Evolutionary conservation across 1,139 yeast genomes (phyloP).

Genomic region (Hansenula sp.): DNA sequence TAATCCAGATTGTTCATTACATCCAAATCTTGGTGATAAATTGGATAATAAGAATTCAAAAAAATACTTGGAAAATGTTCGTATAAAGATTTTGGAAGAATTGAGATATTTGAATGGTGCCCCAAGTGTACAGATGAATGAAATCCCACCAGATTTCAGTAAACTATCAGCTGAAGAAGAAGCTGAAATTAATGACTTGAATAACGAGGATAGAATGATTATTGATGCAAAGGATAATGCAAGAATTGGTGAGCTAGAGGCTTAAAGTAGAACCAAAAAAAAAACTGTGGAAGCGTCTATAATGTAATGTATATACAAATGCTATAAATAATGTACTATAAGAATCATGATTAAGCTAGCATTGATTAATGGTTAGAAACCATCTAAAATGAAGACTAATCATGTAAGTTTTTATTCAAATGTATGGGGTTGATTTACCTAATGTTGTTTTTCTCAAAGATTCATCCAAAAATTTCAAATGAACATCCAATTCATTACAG

Average conservation of each 20-base stretch:
- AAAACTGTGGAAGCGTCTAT: no score
- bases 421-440: not conserved
- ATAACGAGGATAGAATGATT: conserved; percentile 19
- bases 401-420: no score
- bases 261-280: not conserved
- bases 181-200: conserved; percentile 18
- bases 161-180: conserved; percentile 21
- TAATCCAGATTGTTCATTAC: conserved; percentile 88
- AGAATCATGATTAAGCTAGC: not conserved
- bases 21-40: conserved; percentile 85
- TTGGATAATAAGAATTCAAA: conserved; percentile 85
- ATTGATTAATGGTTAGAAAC: no score
- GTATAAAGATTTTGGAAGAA: conserved; percentile 76
- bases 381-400: no score
- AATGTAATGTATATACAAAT: not conserved
- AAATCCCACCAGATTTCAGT: conserved; percentile 24
- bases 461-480: conserved; percentile 33
- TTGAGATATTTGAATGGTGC: conserved; percentile 82
- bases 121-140: conserved; percentile 91
- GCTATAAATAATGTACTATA: not conserved
- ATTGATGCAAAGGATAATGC: conserved; percentile 26
- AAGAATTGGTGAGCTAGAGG: conserved; percentile 23
- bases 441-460: conserved; percentile 9
- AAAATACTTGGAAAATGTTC: conserved; percentile 78
- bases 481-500: conserved; percentile 44